Evolutionary conservation across 2,329 filamentous ascomycete genomes (phyloP).

Genomic region (Xylaria sp.): DNA sequence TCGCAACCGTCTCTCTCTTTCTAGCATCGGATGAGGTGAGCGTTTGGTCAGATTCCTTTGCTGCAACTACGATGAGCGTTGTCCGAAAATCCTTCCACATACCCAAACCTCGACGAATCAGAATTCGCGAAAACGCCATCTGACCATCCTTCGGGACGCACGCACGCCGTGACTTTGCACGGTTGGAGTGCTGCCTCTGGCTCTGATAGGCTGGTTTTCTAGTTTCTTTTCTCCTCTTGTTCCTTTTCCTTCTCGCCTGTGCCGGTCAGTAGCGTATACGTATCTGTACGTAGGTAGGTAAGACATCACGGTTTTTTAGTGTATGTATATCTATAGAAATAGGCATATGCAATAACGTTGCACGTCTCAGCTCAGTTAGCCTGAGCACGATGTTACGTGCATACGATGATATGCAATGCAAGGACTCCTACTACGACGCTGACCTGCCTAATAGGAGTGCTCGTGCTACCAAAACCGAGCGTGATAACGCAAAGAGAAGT

Average conservation of each 20-base stretch:
- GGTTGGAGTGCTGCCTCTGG: slow-evolving; percentile 18
- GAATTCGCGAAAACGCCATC: slow-evolving; percentile 19
- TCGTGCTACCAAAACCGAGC: slow-evolving; percentile 9
- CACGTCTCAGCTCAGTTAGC: slow-evolving; percentile 33
- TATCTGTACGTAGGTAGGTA: background rate
- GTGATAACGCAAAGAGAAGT: background rate
- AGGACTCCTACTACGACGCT: slow-evolving; percentile 28
- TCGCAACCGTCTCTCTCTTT: background rate
- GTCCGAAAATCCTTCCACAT: slow-evolving; percentile 20
- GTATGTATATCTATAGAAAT: slow-evolving; percentile 28
- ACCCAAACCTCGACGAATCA: slow-evolving; percentile 14
- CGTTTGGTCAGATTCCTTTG: slow-evolving; percentile 26
- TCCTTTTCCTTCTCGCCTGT: slow-evolving; percentile 2
- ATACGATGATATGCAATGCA: slow-evolving; percentile 28
- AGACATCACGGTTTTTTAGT: too few species aligned
- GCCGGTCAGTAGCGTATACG: slow-evolving; percentile 12
- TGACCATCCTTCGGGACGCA: slow-evolving; percentile 25
- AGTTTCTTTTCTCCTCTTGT: too few species aligned
- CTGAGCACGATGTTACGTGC: slow-evolving; percentile 29
- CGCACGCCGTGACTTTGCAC: slow-evolving; percentile 23
- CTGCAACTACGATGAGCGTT: slow-evolving; percentile 12
- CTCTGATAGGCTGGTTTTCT: slow-evolving; percentile 23
- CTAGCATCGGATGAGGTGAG: slow-evolving; percentile 18
- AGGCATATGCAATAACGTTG: slow-evolving; percentile 27
- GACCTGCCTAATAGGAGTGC: slow-evolving; percentile 25